Conservation (phyloP, 2,329 filamentous ascomycete species). For the Fusarium secorum region DNA sequence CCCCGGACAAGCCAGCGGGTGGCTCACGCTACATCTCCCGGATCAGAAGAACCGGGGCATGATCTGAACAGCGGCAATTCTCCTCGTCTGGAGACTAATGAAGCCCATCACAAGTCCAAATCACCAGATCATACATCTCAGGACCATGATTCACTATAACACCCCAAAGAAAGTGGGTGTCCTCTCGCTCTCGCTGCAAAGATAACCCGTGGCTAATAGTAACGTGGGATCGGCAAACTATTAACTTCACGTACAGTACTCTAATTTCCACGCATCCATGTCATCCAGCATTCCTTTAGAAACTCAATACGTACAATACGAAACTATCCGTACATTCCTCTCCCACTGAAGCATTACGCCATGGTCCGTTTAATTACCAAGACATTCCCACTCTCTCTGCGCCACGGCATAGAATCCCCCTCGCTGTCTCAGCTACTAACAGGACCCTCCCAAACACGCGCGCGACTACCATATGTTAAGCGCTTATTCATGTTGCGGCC, state of each 20-base stretch:
- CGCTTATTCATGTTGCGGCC: slow-evolving; percentile 1
- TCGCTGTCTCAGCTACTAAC: slow-evolving; percentile 24
- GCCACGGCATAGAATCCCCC: slow-evolving; percentile 2
- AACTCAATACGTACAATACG: neutral
- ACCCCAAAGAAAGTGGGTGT: neutral
- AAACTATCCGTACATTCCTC: slow-evolving; percentile 23
- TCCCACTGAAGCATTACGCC: neutral
- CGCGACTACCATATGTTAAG: slow-evolving; percentile 30
- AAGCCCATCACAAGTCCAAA: slow-evolving; percentile 3
- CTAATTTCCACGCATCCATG: slow-evolving; percentile 8
- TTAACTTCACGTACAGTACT: neutral
- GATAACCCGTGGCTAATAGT: neutral
- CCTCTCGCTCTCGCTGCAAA: slow-evolving; percentile 3
- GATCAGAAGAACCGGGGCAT: neutral
- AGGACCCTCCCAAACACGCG: slow-evolving; percentile 33
- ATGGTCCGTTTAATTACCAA: slow-evolving; percentile 17
- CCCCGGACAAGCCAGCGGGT: slow-evolving; percentile 24
- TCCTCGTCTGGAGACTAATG: too few species aligned
- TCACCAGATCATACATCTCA: slow-evolving; percentile 8
- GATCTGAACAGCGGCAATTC: slow-evolving; percentile 5
- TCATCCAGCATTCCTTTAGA: slow-evolving; percentile 1
- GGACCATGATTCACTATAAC: neutral
- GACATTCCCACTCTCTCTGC: neutral
- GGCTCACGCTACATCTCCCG: slow-evolving; percentile 19
- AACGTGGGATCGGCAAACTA: neutral